Evolutionary conservation across 495 filamentous ascomycete species (phyloP).

Genomic region (Penicillium desertorum): DNA sequence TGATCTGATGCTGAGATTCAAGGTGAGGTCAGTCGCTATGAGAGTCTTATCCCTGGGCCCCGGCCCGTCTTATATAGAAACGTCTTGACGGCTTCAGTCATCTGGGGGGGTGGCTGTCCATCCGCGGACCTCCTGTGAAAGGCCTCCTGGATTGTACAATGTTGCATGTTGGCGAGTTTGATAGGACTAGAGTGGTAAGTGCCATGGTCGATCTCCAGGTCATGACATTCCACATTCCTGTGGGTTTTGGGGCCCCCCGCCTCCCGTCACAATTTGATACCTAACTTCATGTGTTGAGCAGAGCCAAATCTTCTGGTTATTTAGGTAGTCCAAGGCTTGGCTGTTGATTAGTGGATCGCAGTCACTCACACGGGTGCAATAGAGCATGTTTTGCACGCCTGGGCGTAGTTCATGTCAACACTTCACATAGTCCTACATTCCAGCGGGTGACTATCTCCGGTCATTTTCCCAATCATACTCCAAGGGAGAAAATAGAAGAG

Average conservation of each 20-base stretch:
- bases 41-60: neutral
- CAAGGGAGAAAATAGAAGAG: neutral
- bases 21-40: neutral
- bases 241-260: neutral
- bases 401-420: neutral
- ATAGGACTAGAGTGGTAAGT: neutral
- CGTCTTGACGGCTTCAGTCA: neutral
- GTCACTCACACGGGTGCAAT: neutral
- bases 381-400: neutral
- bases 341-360: neutral
- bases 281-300: neutral
- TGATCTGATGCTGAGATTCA: neutral
- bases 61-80: slow-evolving; percentile 4
- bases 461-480: neutral
- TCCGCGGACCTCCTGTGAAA: neutral
- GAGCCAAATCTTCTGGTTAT: neutral
- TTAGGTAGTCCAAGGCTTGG: neutral
- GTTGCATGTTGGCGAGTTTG: slow-evolving; percentile 1
- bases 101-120: slow-evolving; percentile 3
- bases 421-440: neutral
- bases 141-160: slow-evolving; percentile 8
- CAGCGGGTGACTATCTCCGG: neutral
- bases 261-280: neutral
- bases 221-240: slow-evolving; percentile 13
- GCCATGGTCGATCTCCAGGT: neutral